A percentile compares a stretch with the other conserved stretches of the same genome.
phyloP scores from a whole-genome alignment of 2,329 filamentous ascomycete species.

The Bisporella sp. region DNA sequence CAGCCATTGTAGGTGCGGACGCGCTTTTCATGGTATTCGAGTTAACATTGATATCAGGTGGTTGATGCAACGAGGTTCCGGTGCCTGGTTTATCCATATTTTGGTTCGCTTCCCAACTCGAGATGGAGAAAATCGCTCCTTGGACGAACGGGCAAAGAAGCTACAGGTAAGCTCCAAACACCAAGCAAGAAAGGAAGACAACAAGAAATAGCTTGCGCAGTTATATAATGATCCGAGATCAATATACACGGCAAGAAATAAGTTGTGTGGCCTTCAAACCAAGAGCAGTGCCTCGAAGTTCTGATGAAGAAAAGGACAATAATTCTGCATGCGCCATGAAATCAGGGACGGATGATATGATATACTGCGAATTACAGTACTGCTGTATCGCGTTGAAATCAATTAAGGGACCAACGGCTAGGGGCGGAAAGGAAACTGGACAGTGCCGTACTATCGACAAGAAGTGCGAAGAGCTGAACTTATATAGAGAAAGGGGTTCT shows the following conservation, averaged over 20 bases:
- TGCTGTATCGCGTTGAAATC: no score
- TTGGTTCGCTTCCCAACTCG: no score
- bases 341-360: no score
- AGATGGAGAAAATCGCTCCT: no score
- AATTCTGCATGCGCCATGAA: background rate
- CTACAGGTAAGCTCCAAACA: slow-evolving; percentile 6
- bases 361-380: no score
- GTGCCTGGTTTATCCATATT: background rate
- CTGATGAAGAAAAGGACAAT: slow-evolving; percentile 14
- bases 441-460: no score
- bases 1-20: no score
- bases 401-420: no score
- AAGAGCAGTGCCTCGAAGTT: slow-evolving; percentile 11
- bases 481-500: no score
- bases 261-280: slow-evolving; percentile 11
- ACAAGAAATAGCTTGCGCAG: slow-evolving; percentile 13
- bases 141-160: background rate
- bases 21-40: no score
- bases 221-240: slow-evolving; percentile 18
- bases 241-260: slow-evolving; percentile 19
- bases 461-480: no score
- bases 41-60: background rate
- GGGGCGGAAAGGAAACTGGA: no score
- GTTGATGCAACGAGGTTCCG: slow-evolving; percentile 1
- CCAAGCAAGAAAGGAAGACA: slow-evolving; percentile 17